Conservation (phyloP, 1,139 yeast species). For the Candida smagusa region DNA sequence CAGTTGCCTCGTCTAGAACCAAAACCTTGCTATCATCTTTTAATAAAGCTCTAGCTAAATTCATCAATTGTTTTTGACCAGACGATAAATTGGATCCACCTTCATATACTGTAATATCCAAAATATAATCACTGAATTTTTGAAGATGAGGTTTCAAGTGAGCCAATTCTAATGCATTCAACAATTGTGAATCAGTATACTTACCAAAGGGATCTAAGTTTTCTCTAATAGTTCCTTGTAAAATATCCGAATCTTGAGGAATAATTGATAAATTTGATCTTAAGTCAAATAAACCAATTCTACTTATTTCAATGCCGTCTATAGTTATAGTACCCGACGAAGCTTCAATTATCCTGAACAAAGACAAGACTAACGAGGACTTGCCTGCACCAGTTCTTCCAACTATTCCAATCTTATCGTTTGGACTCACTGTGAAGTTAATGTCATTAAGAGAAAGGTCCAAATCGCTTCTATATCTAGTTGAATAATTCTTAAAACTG, state of each 20-base stretch:
- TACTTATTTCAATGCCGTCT: slow-evolving; percentile 29
- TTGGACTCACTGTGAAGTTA: slow-evolving; percentile 23
- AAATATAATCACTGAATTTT: slow-evolving; percentile 28
- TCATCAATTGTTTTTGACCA: slow-evolving; percentile 37
- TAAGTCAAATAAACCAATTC: slow-evolving; percentile 33
- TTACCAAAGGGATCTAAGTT: slow-evolving; percentile 35
- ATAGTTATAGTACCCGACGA: slow-evolving; percentile 30
- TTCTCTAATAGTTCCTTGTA: slow-evolving; percentile 34
- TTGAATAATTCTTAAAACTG: slow-evolving; percentile 27
- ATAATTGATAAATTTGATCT: slow-evolving; percentile 34
- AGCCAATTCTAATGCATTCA: slow-evolving; percentile 34
- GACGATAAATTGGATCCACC: slow-evolving; percentile 37
- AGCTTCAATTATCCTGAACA: slow-evolving; percentile 38
- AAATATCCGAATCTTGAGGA: slow-evolving; percentile 38
- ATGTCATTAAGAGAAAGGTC: slow-evolving; percentile 34
- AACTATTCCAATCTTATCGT: slow-evolving; percentile 39
- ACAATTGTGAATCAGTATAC: slow-evolving; percentile 27
- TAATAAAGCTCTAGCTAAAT: slow-evolving; percentile 35
- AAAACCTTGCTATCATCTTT: slow-evolving; percentile 29
- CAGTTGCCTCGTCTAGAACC: slow-evolving; percentile 38
- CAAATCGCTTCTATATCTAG: slow-evolving; percentile 34
- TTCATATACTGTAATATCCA: slow-evolving; percentile 24
- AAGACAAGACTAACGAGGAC: slow-evolving; percentile 35
- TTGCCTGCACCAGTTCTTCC: slow-evolving; percentile 46
- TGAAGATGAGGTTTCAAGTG: slow-evolving; percentile 32